Base-by-base conservation (phyloP, 202 grass and related monocot genomes). In the Setaria viridis region DNA sequence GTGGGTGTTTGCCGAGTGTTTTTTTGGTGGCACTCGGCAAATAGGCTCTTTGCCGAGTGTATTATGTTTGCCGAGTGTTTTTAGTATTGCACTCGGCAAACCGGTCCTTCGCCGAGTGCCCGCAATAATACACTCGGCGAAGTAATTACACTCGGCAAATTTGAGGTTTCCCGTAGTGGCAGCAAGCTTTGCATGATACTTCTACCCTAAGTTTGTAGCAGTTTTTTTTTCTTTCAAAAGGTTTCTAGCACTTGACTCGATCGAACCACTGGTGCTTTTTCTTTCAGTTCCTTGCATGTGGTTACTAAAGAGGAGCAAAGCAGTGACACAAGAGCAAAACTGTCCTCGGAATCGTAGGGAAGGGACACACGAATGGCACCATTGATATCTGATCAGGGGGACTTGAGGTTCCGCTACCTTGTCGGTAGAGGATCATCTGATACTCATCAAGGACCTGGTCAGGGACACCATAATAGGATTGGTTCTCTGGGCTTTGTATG, bases 251-350 rank as follows among this genome's bases (percentile, higher is more conserved):
- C 25, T 32, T 62, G 3, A 63, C 20, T 6, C 73, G 32, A 78
- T 6, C 73, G 32, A 78, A 71, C 2, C 50, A 34, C 14, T 20
- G 10, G n/a, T 76, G 25, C 58, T 79, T 83, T 77, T 35, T 3
- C 15, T 79, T 67, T 75, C 78, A 95, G 91, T 95, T 86, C 86
- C 83, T 95, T 10, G 86, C 93, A 30, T 98, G 34, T 98, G 34
- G 95, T 98, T 93, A 12, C 81, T 98, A 54, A 98, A 98, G 84
- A 91, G 95, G 82, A 95, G 95, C 91, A 98, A 98, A 80, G 95
- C 93, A 21, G 95, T 95, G 62, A 95, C 25, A 95, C 63, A 87
- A 84, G 77, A 87, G 95, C 85, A 98, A 89, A 77, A 89, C 70
- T 7, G 95, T 95, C 21, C 91, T 98, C 0, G 91, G 91, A n/a